phyloP scores from a whole-genome alignment of 176 grass and related monocot species.

The Juncus inflexus region DNA sequence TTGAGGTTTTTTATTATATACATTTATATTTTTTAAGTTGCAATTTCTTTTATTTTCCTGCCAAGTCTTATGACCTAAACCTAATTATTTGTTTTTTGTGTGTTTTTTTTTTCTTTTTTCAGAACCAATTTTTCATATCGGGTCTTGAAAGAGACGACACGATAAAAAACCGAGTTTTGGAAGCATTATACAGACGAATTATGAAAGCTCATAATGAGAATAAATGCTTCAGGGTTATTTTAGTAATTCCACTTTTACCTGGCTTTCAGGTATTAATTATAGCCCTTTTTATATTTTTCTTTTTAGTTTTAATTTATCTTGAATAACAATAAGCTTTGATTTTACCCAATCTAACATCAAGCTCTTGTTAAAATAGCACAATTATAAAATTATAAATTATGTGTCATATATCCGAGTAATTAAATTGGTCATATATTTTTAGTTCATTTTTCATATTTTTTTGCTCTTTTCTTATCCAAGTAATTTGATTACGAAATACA shows the following conservation, averaged over 20 bases:
- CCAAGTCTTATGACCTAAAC: slow-evolving; percentile 5
- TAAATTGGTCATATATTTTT: too few species aligned
- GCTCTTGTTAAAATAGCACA: background rate
- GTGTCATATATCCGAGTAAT: too few species aligned
- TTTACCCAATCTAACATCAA: background rate
- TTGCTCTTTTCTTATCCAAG: too few species aligned
- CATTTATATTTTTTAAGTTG: background rate
- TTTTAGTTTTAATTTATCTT: background rate
- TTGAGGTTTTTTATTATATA: slow-evolving; percentile 40
- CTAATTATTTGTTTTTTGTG: background rate
- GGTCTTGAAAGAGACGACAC: slow-evolving; percentile 69
- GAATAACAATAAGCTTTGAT: too few species aligned
- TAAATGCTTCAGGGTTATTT: slow-evolving; percentile 63
- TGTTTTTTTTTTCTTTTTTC: slow-evolving; percentile 30
- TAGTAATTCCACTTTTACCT: slow-evolving; percentile 77
- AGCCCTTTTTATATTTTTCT: background rate
- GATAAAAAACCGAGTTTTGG: slow-evolving; percentile 74
- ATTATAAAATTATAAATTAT: too few species aligned
- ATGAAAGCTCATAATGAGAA: slow-evolving; percentile 65
- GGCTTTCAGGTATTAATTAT: slow-evolving; percentile 59
- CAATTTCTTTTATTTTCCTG: background rate
- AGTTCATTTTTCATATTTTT: too few species aligned
- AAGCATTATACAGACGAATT: slow-evolving; percentile 77
- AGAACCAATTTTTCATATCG: slow-evolving; percentile 97
- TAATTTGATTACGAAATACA: too few species aligned